Conservation (phyloP, 176 grass and related monocot genomes). For the Ensete glaucum region DNA sequence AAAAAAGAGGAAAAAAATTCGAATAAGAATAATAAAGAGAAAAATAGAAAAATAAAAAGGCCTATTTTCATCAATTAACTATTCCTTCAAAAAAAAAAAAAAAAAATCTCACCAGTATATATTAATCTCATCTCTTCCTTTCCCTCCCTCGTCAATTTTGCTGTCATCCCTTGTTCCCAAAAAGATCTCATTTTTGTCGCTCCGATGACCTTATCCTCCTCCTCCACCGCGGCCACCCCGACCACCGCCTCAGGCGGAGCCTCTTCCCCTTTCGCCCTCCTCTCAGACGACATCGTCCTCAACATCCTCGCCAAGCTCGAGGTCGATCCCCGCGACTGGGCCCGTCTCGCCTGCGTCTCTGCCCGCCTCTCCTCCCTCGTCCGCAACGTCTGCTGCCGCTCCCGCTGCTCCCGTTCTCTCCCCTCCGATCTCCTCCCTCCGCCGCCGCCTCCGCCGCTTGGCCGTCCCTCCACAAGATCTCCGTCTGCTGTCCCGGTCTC, state of each 20-base stretch:
- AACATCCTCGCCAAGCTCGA: slow-evolving; percentile 58
- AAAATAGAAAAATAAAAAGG: no score
- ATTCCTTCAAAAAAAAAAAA: no score
- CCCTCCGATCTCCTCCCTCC: slow-evolving; percentile 43
- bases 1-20: no score
- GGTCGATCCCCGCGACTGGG: slow-evolving; percentile 59
- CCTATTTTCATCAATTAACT: no score
- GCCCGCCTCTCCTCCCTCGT: slow-evolving; percentile 50
- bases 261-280: slow-evolving; percentile 18
- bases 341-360: slow-evolving; percentile 59
- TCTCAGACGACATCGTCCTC: slow-evolving; percentile 70
- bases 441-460: slow-evolving; percentile 5
- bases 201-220: not conserved
- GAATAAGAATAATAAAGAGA: no score
- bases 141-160: no score
- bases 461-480: slow-evolving; percentile 69
- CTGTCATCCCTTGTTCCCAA: no score
- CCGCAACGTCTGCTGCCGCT: slow-evolving; percentile 35
- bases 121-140: no score
- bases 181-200: not conserved
- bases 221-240: not conserved
- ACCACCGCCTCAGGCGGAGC: not conserved
- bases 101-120: no score
- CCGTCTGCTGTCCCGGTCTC: slow-evolving; percentile 80
- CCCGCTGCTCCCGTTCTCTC: slow-evolving; percentile 35